Conservation (phyloP, 2,329 filamentous ascomycete genomes). For the Colletotrichum sp. region DNA sequence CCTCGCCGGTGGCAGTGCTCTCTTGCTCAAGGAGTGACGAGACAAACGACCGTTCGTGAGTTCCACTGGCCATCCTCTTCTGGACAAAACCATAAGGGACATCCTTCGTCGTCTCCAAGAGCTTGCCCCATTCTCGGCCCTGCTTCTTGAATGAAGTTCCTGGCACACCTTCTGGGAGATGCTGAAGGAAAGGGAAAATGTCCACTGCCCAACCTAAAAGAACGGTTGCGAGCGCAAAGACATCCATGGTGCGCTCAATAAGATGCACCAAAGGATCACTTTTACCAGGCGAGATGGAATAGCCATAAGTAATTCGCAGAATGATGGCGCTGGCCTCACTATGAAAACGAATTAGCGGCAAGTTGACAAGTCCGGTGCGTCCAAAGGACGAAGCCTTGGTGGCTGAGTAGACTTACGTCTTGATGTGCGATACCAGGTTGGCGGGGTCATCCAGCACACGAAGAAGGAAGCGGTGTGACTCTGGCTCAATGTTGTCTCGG, state of each 20-base stretch:
- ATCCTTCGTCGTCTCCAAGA: background rate
- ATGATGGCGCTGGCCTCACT: background rate
- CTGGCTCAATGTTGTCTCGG: background rate
- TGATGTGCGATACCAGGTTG: background rate
- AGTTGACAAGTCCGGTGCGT: background rate
- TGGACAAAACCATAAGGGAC: background rate
- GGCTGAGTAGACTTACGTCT: background rate
- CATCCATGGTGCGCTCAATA: background rate
- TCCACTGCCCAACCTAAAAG: background rate
- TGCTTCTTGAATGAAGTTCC: conserved; percentile 12
- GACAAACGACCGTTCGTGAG: background rate
- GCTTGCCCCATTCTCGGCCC: conserved; percentile 1
- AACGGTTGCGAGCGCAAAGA: background rate
- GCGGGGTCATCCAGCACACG: background rate
- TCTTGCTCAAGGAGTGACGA: background rate
- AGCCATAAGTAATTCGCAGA: background rate
- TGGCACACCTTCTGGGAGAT: background rate
- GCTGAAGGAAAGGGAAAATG: background rate
- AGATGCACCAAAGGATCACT: background rate
- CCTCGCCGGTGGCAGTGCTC: background rate
- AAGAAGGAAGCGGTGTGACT: background rate
- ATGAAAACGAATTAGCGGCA: background rate
- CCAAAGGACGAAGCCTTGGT: background rate
- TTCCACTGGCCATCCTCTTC: background rate
- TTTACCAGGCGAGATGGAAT: background rate